A percentile compares a stretch with the other conserved stretches of the same genome.
These are phyloP conservation scores for Fusarium newnesense DNA, from an alignment of 2,329 filamentous ascomycete species.

Conservation along the genomic window DNA sequence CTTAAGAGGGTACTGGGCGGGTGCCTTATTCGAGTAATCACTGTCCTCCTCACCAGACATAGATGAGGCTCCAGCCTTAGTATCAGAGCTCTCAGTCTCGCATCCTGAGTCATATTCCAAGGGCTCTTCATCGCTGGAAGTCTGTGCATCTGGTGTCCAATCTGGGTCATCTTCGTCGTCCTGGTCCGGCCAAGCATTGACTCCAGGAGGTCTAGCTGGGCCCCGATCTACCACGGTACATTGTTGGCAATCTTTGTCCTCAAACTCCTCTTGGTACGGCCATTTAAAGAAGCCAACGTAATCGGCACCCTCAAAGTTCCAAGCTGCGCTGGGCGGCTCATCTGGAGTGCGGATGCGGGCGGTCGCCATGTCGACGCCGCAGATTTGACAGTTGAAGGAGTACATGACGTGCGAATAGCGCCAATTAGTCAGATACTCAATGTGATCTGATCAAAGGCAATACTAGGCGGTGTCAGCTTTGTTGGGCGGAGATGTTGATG, in stretches of 20 bases:
- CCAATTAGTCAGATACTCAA: too few relatives aligned
- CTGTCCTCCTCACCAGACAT: accelerated
- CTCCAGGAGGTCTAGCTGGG: neutral
- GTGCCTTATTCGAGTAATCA: accelerated
- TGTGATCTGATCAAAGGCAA: too few relatives aligned
- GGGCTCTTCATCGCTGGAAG: neutral
- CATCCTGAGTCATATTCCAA: neutral
- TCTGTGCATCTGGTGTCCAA: neutral
- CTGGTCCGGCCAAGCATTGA: neutral
- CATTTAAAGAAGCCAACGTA: neutral
- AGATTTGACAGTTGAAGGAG: slow-evolving; percentile 2
- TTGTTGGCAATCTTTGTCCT: neutral
- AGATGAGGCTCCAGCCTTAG: accelerated
- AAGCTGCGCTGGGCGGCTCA: neutral
- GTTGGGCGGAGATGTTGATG: too few relatives aligned
- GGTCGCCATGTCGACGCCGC: slow-evolving; percentile 1
- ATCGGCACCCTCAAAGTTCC: neutral
- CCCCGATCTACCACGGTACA: neutral
- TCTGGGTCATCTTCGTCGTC: neutral
- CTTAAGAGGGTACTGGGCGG: neutral
- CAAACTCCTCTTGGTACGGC: neutral
- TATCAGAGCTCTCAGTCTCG: neutral
- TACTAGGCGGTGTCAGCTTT: too few relatives aligned
- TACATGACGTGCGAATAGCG: neutral
- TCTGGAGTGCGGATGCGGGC: slow-evolving; percentile 5